A percentile compares a stretch with the other conserved stretches of the same genome.
Evolutionary conservation across 495 filamentous ascomycete genomes (phyloP).

Genomic region (Cairneyella variabilis): DNA sequence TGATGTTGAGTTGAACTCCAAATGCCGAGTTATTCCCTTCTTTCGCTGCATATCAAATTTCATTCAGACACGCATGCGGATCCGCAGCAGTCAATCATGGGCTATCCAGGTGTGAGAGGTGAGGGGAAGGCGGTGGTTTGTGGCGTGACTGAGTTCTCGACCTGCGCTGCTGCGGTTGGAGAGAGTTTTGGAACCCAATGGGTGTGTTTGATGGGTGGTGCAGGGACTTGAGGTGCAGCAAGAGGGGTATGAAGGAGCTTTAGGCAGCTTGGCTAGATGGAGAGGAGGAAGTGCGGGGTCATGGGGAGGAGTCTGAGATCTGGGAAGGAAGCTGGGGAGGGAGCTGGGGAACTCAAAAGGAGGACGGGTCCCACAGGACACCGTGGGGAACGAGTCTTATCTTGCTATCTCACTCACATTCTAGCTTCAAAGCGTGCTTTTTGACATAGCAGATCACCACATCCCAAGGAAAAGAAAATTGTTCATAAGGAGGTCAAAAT

Average conservation of each 20-base stretch:
- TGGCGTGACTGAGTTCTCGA: not conserved
- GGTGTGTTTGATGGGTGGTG: not conserved
- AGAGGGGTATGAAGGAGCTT: not conserved
- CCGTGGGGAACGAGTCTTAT: not conserved
- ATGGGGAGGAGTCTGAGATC: slow-evolving; percentile 2
- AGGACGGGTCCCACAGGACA: not conserved
- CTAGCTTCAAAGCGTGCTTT: not conserved
- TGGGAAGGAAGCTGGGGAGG: not conserved
- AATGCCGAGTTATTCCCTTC: slow-evolving; percentile 14
- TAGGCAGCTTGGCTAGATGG: not conserved
- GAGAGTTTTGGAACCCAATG: slow-evolving; percentile 5
- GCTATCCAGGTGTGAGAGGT: not conserved
- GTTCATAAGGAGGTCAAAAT: slow-evolving; percentile 20
- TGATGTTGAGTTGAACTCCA: slow-evolving; percentile 6
- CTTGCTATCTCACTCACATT: not conserved
- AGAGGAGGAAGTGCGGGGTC: too few species aligned
- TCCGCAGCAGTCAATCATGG: slow-evolving; percentile 6
- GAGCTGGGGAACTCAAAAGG: not conserved
- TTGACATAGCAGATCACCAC: too few species aligned
- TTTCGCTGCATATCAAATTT: not conserved
- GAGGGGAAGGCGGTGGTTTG: not conserved
- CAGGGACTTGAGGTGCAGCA: not conserved
- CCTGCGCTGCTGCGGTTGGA: not conserved
- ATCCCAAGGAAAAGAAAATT: not conserved
- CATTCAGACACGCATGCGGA: not conserved